Percentiles rank a stretch among this genome's conserved stretches.
Evolutionary conservation across 495 filamentous ascomycete genomes (phyloP).

Genomic region (Neurospora africana): DNA sequence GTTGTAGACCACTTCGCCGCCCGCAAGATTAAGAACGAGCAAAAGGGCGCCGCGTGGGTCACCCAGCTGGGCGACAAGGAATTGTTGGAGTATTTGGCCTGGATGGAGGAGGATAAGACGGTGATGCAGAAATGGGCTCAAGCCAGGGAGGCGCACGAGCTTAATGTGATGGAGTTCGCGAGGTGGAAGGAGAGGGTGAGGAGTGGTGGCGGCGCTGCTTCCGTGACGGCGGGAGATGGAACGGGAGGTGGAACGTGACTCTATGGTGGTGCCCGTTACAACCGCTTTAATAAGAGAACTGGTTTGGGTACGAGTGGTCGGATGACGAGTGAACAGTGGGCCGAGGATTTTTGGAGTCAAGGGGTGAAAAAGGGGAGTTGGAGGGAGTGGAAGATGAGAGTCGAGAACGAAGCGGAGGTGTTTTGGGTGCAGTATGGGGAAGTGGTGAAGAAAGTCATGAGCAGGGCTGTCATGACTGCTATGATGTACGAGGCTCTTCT

Average conservation of each 20-base stretch:
- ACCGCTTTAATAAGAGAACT: background rate
- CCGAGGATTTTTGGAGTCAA: background rate
- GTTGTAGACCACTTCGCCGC: conserved; percentile 59
- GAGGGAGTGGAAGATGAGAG: background rate
- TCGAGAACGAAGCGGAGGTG: background rate
- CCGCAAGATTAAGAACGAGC: conserved; percentile 44
- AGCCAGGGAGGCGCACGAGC: conserved; percentile 52
- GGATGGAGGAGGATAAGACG: conserved; percentile 52
- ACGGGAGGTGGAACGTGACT: background rate
- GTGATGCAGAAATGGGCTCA: conserved; percentile 56
- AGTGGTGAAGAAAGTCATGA: background rate
- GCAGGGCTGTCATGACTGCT: background rate
- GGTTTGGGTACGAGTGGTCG: background rate
- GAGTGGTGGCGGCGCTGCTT: background rate
- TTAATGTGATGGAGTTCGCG: conserved; percentile 49
- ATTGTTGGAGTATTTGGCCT: conserved; percentile 44
- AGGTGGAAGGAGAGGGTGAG: conserved; percentile 42
- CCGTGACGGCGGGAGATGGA: conserved; percentile 23
- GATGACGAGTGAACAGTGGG: background rate
- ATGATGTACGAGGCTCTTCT: background rate
- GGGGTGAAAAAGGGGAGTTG: background rate
- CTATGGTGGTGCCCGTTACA: background rate
- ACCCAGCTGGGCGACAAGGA: conserved; percentile 39
- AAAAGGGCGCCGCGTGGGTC: conserved; percentile 41
- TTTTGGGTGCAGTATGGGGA: background rate